Base-by-base conservation (phyloP, 176 grass and related monocot species). In the Paspalum notatum region DNA sequence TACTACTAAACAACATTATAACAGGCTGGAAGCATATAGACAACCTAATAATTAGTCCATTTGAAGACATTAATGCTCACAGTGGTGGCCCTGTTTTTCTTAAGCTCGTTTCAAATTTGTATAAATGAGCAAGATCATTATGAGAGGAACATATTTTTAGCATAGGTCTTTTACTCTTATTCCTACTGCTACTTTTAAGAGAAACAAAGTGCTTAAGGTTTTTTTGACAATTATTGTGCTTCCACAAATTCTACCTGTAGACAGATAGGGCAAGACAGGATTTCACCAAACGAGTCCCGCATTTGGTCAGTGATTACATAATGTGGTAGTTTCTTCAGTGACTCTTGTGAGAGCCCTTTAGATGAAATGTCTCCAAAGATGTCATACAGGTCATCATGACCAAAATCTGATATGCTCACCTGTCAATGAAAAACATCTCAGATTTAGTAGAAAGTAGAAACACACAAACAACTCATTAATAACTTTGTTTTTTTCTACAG, bases 251-350 rank as follows among this genome's bases (percentile, higher is more conserved):
- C 13, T 91, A 93, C 93, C 93, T 97, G 93, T 82, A 97, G 79
- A 78, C 93, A 97, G 63, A 97, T 91, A 27, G 88, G 70, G 67
- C 93, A 97, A 24, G 87, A 80, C 77, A 85, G 46, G 76, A 83
- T 70, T 68, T 97, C 90, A 43, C 86, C 88, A 58, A 74, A 76
- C 12, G 70, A 71, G 49, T 80, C 83, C 48, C 57, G 74, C 17
- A 55, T 75, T 57, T 89, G 85, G 48, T 97, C 79, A 68, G 85
- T 77, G 49, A 93, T 66, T 47, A 89, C 86, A 76, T 83, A 81
- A 46, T 68, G 68, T 76, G 93, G 90, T 56, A 97, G 68, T 72
- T 89, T 91, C 62, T 91, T 91, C 74, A 97, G 52, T 41, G 83
- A 91, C 6, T 97, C 90, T 5, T 73, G 21, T n/a, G 93, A 77